These are phyloP conservation scores for Pyrenophora teres DNA, from an alignment of 2,329 filamentous ascomycete genomes.

Conservation along the genomic window DNA sequence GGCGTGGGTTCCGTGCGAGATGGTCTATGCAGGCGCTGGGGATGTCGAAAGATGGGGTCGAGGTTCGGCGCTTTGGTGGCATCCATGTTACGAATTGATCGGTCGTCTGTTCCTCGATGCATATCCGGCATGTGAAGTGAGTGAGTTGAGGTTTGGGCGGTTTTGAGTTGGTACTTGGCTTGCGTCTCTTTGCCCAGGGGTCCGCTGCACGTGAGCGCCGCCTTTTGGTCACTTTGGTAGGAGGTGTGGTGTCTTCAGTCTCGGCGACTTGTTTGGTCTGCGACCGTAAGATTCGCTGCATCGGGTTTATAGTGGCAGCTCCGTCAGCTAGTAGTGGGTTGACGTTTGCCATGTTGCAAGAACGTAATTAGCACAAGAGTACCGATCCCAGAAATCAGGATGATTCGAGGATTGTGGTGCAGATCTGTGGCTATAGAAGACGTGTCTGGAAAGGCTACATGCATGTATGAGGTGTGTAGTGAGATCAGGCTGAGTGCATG, in stretches of 20 bases:
- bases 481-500: constrained; percentile 1
- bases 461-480: background rate
- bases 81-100: constrained; percentile 28
- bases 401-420: background rate
- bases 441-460: background rate
- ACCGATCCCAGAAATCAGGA: background rate
- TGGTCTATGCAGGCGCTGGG: constrained; percentile 30
- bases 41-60: constrained; percentile 5
- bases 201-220: constrained; percentile 17
- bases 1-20: constrained; percentile 24
- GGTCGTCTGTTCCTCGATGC: constrained; percentile 21
- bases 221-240: constrained; percentile 5
- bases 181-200: constrained; percentile 28
- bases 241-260: background rate
- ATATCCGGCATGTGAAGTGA: constrained; percentile 34
- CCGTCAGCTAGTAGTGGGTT: background rate
- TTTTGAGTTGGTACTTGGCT: constrained; percentile 14
- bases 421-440: background rate
- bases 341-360: background rate
- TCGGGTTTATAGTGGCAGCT: background rate
- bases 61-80: constrained; percentile 5
- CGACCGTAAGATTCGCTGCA: constrained; percentile 20
- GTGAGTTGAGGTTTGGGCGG: constrained; percentile 17
- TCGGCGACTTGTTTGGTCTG: constrained; percentile 9
- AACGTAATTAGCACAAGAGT: no score